Base-by-base conservation (phyloP, 345 rosid genomes). In the Arabidopsis arenosa region DNA sequence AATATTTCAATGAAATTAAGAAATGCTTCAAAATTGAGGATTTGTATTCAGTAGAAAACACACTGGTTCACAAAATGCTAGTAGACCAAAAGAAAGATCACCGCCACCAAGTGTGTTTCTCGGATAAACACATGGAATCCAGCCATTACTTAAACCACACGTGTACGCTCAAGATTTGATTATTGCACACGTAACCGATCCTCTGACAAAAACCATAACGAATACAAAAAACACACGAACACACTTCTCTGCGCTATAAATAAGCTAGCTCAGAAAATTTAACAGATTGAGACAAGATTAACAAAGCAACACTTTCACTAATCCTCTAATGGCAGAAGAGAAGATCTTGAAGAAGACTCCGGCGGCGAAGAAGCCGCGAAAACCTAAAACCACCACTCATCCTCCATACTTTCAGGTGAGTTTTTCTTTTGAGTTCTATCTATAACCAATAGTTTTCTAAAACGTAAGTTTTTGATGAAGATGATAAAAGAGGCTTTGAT, bases 341-440 rank as follows among this genome's bases (percentile, higher is more conserved):
- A 87, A 84, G 76, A 51, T 15, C 9, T 2, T 10, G 41, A 72
- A 61, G 75, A 83, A 80, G 71, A 75, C 73, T 80, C 64, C 67
- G 63, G 69, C 61, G 81, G 76, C 72, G 60, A 87, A 83, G 68
- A 87, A 85, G 75, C 82, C 73, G 0, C 78, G 26, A 52, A 80
- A 75, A 67, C 60, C 86, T 3, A 92, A 83, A 83, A 15, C 86
- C 5, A 76, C 82, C 10, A 40, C 90, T 44, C 98, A 89, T 73
- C 98, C 96, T 55, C 97, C 96, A 13, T 90, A 93, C 41, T 88
- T 90, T 52, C 86, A 90, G 91, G 96, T 90, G n/a, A 47, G 4
- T 0, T 26, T 26, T 12, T 21, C 5, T 70, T 57, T 39, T 28
- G 1, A 30, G n/a, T 4, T 48, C 1, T 6, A 0, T 30, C 2